These are phyloP conservation scores for Salix dunnii DNA, from an alignment of 345 rosid genomes.

Conservation along the genomic window DNA sequence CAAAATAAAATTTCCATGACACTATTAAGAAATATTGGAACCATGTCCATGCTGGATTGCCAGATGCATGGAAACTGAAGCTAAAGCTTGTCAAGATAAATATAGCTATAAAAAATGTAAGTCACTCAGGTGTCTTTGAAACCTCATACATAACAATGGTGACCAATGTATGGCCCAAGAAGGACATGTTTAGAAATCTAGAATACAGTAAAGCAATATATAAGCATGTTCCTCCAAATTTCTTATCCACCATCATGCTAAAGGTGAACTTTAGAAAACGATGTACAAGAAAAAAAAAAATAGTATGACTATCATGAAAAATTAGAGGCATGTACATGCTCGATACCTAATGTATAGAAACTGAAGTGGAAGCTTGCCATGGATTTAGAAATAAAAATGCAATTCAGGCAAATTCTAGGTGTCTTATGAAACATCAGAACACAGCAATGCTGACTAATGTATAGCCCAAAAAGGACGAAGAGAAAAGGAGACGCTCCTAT, in stretches of 20 bases:
- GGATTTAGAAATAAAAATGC: not conserved
- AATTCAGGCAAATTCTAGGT: not conserved
- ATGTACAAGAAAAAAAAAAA: not conserved
- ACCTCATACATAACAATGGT: not conserved
- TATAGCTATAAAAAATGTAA: not conserved
- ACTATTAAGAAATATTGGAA: not conserved
- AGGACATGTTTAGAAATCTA: not conserved
- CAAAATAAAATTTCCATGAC: not conserved
- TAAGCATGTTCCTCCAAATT: no score
- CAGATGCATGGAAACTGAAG: not conserved
- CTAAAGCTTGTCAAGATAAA: not conserved
- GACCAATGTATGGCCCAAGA: not conserved
- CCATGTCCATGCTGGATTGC: not conserved
- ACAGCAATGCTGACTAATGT: not conserved
- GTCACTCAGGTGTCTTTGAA: not conserved
- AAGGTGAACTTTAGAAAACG: not conserved
- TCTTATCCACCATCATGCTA: not conserved
- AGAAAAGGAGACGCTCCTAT: not conserved
- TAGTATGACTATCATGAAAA: not conserved
- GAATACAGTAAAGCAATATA: no score
- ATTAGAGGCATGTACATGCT: not conserved
- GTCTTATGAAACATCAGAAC: not conserved
- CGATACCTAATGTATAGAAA: not conserved
- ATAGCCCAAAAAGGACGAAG: constrained; percentile 1
- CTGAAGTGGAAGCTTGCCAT: not conserved